A percentile compares a stretch with the other conserved stretches of the same genome.
Conservation (phyloP, 495 filamentous ascomycete genomes). For the Neurospora sp. region DNA sequence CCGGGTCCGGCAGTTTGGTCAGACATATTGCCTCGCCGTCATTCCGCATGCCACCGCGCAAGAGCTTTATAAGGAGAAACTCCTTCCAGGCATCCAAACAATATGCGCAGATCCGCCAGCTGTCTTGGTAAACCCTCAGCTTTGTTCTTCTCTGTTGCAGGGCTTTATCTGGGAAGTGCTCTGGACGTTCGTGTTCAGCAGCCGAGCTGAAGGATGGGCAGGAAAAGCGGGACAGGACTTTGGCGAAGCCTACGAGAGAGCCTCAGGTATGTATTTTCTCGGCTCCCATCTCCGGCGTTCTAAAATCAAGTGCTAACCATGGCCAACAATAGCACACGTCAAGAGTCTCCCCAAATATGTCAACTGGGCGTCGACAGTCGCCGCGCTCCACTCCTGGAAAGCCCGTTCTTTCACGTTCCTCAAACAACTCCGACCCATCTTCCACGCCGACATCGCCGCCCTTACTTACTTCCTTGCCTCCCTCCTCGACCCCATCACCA, state of each 20-base stretch:
- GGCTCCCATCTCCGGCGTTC: neutral
- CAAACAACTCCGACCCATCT: neutral
- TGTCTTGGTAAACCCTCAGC: neutral
- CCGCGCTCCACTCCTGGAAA: neutral
- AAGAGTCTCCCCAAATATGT: neutral
- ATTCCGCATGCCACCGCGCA: neutral
- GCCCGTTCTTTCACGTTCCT: neutral
- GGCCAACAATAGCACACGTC: neutral
- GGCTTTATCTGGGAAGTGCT: neutral
- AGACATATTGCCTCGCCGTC: neutral
- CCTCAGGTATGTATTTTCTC: neutral
- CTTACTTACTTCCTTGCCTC: neutral
- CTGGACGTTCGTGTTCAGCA: neutral
- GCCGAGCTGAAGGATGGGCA: neutral
- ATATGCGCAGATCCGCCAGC: neutral
- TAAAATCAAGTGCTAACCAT: neutral
- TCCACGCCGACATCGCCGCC: neutral
- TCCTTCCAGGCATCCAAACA: neutral
- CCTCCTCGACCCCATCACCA: neutral
- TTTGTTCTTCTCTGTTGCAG: neutral
- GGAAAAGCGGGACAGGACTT: neutral
- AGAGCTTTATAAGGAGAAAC: neutral
- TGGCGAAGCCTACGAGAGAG: neutral
- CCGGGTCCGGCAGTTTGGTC: neutral
- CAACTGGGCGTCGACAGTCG: neutral